These are phyloP conservation scores for Calonectria multiphialidica DNA, from an alignment of 2,329 filamentous ascomycete species.

Conservation along the genomic window DNA sequence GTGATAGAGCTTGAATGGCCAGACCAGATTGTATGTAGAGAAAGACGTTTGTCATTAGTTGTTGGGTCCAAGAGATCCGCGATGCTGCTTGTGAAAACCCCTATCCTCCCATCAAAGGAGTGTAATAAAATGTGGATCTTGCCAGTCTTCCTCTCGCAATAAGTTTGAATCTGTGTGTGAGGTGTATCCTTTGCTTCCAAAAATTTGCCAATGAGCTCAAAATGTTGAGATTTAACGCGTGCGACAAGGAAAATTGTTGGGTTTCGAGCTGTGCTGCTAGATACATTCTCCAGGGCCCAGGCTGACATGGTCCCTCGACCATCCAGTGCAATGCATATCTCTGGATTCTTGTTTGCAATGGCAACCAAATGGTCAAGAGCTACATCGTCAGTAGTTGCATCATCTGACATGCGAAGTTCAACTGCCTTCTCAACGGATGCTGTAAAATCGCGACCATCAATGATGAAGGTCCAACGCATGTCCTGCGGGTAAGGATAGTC, in stretches of 20 bases:
- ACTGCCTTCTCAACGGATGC: conserved; percentile 83
- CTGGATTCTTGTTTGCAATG: conserved; percentile 85
- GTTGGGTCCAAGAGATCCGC: conserved; percentile 84
- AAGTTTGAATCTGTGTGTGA: conserved; percentile 79
- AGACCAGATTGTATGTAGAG: conserved; percentile 78
- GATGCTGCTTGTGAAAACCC: conserved; percentile 83
- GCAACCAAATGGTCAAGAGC: conserved; percentile 88
- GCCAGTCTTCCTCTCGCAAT: conserved; percentile 74
- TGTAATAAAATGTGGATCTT: conserved; percentile 82
- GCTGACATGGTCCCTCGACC: conserved; percentile 88
- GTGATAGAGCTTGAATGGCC: conserved; percentile 85
- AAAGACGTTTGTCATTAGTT: conserved; percentile 70
- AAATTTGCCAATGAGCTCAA: conserved; percentile 59
- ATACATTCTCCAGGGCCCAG: conserved; percentile 91
- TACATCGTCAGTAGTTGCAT: conserved; percentile 72
- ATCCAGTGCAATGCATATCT: conserved; percentile 89
- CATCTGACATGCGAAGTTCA: conserved; percentile 66
- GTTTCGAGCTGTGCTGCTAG: conserved; percentile 74
- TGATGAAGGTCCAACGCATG: conserved; percentile 72
- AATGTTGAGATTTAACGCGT: conserved; percentile 73
- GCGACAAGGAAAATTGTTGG: conserved; percentile 87
- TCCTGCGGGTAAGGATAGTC: conserved; percentile 38
- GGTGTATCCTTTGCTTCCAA: conserved; percentile 36
- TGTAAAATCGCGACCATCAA: conserved; percentile 85
- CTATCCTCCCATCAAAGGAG: conserved; percentile 86